Base-by-base conservation (phyloP, 805 yeast species). In the Pichia californica region DNA sequence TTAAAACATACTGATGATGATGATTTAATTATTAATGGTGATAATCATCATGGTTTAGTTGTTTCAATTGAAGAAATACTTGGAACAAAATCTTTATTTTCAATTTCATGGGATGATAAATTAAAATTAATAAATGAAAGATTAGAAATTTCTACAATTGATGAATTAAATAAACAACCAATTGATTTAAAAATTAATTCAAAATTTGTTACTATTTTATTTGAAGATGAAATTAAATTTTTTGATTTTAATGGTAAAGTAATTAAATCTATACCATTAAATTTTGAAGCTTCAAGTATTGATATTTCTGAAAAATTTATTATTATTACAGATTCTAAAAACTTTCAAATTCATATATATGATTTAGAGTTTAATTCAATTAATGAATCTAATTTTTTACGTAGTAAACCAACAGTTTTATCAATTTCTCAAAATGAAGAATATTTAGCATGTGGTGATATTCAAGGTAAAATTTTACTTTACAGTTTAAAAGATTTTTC, bases 91-190 rank as follows among this genome's bases (percentile, higher is more conserved):
- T 61, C 58, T 1, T 55, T 61, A 1, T 41, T 64, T 7, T 54
- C 58, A 14, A 69, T 78, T 18, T 94, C 89, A 3, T 93, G 98
- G 98, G 99, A 91, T 63, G 95, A 87, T 57, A 76, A 76, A 13
- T 54, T 88, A 36, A 76, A 74, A 55, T 53, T 62, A 13, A 48
- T 70, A 23, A 56, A 53, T 23, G 60, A 61, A 11, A 41, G 49
- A 20, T 25, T 33, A 4, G 31, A 42, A 3, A 40, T 53, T 33
- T 31, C 25, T 8, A 45, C 61, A 8, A 69, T 67, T 23, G 49
- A 62, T 26, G 51, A 67, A 19, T 67, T 68, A 21, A 65, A 62
- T 25, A 63, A 64, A 15, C 88, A 76, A 60, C 87, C 83, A 37
- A 46, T 58, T 34, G 63, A 69, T 10, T 60, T 76, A 7, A 61